Percentiles rank a stretch among this genome's conserved stretches.
Conservation (phyloP, 2,329 filamentous ascomycete genomes). For the Neonectria sp. region DNA sequence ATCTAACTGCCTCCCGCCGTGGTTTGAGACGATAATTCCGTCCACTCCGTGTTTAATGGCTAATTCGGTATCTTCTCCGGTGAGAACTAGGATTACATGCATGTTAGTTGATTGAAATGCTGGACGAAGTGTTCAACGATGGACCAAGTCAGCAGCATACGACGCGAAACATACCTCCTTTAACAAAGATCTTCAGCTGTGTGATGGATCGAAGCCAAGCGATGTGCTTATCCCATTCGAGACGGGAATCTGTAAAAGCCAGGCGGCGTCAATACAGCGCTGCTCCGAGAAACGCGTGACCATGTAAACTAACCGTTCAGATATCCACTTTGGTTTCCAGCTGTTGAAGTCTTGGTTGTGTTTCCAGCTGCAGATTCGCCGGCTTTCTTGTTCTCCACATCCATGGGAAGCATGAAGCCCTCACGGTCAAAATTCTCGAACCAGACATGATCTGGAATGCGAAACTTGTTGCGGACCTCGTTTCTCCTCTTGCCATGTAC, state of each 20-base stretch:
- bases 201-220: conserved; percentile 24
- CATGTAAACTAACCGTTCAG: conserved; percentile 11
- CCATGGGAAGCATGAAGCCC: conserved; percentile 30
- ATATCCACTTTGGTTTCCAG: conserved; percentile 12
- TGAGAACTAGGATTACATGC: conserved; percentile 7
- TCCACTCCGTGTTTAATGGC: conserved; percentile 26
- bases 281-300: too few relatives aligned
- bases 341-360: background rate
- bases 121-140: background rate
- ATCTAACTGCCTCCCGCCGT: conserved; percentile 25
- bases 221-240: conserved; percentile 26
- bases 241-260: conserved; percentile 4
- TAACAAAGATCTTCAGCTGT: conserved; percentile 26
- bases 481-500: conserved; percentile 28
- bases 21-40: conserved; percentile 29
- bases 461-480: conserved; percentile 28
- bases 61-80: conserved; percentile 15
- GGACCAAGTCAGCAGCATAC: background rate
- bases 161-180: conserved; percentile 12
- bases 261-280: background rate
- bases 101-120: background rate
- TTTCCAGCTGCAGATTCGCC: background rate
- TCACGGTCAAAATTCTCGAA: conserved; percentile 29
- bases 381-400: conserved; percentile 29
- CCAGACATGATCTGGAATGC: conserved; percentile 25